A percentile compares a stretch with the other conserved stretches of the same genome.
These are phyloP conservation scores for Saccharomyces hybrid DNA, from an alignment of 1,139 yeast species.

Conservation along the genomic window DNA sequence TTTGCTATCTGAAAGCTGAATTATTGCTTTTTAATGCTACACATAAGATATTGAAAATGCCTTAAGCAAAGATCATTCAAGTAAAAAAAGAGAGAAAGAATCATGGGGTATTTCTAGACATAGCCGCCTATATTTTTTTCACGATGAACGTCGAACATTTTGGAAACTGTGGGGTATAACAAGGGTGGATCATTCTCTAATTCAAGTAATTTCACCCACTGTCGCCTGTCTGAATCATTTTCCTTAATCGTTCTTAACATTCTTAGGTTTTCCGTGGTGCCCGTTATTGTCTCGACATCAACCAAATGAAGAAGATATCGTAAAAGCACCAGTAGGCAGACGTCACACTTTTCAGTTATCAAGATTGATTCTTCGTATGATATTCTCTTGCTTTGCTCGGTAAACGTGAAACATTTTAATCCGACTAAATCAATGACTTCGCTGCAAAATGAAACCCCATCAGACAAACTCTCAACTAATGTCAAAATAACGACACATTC, in stretches of 20 bases:
- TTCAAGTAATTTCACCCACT: neutral
- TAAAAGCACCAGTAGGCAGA: conserved; percentile 13
- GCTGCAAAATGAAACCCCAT: conserved; percentile 7
- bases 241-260: neutral
- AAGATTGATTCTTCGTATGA: conserved; percentile 2
- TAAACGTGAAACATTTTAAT: neutral
- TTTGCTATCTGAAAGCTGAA: neutral
- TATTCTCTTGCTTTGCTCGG: neutral
- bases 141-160: neutral
- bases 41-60: neutral
- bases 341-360: conserved; percentile 12
- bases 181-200: neutral
- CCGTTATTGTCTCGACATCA: neutral
- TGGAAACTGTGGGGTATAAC: neutral
- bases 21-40: neutral
- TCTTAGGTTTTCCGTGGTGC: neutral
- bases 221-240: neutral
- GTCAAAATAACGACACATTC: neutral
- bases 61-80: no score
- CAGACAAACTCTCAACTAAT: conserved; percentile 9
- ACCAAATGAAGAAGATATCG: conserved; percentile 2
- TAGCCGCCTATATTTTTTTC: neutral
- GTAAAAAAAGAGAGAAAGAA: no score
- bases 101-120: no score
- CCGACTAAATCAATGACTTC: conserved; percentile 9